phyloP scores from a whole-genome alignment of 768 basidiomycete species.

The Lactifluus echinatus region DNA sequence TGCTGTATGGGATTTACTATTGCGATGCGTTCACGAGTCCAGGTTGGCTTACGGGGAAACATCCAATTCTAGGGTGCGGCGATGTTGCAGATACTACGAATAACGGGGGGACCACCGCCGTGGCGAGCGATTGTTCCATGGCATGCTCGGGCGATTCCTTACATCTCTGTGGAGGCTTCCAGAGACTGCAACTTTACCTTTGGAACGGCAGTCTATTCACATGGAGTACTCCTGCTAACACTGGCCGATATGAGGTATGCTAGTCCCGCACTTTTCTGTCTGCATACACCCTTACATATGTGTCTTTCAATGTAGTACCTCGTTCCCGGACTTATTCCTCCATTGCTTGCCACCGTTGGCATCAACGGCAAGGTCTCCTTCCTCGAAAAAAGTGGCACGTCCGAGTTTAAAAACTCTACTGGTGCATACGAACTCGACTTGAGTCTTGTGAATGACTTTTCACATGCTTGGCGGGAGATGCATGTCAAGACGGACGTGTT shows the following conservation, averaged over 20 bases:
- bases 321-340: constrained; percentile 55
- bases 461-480: constrained; percentile 63
- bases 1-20: constrained; percentile 48
- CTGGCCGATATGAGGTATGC: constrained; percentile 64
- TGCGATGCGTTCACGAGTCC: neutral
- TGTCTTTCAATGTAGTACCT: constrained; percentile 28
- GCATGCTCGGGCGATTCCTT: constrained; percentile 64
- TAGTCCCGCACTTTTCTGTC: too few species aligned
- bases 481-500: constrained; percentile 71
- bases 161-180: constrained; percentile 57
- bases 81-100: constrained; percentile 46
- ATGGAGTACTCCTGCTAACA: constrained; percentile 60
- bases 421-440: constrained; percentile 75
- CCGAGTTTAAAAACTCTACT: constrained; percentile 53
- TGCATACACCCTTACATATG: too few species aligned
- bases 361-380: constrained; percentile 78
- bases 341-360: constrained; percentile 66
- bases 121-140: constrained; percentile 34
- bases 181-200: constrained; percentile 35
- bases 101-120: constrained; percentile 27
- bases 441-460: constrained; percentile 38
- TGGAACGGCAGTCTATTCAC: constrained; percentile 39
- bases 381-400: constrained; percentile 66
- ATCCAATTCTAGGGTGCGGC: constrained; percentile 49
- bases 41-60: neutral